Percentiles rank a stretch among this genome's conserved stretches.
Evolutionary conservation across 2,329 filamentous ascomycete genomes (phyloP).

Genomic region (Sarocladium kiliense): DNA sequence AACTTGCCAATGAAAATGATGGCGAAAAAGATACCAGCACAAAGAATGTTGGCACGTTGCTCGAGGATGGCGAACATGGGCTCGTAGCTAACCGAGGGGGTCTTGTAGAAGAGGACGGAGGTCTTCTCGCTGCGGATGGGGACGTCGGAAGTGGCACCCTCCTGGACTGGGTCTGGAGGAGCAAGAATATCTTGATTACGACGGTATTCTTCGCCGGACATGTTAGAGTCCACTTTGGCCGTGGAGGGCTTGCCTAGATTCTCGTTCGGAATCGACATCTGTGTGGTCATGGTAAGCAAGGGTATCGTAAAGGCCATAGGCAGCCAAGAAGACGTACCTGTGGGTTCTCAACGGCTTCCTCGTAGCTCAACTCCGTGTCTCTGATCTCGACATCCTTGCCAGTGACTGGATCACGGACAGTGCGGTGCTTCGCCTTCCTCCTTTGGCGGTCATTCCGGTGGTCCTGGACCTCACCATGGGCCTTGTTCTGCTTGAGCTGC

Average conservation of each 20-base stretch:
- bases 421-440: conserved; percentile 37
- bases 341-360: conserved; percentile 68
- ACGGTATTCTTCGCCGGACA: conserved; percentile 76
- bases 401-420: conserved; percentile 82
- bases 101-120: conserved; percentile 92
- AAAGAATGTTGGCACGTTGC: conserved; percentile 65
- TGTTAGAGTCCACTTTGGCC: conserved; percentile 63
- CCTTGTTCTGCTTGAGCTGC: conserved; percentile 34
- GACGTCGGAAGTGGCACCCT: conserved; percentile 83
- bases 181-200: conserved; percentile 83
- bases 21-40: conserved; percentile 62
- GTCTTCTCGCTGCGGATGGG: conserved; percentile 96
- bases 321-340: conserved; percentile 38
- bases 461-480: conserved; percentile 31
- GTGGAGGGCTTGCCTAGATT: conserved; percentile 74
- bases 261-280: conserved; percentile 83
- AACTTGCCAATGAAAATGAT: conserved; percentile 74
- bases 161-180: conserved; percentile 78
- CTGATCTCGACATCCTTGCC: conserved; percentile 82
- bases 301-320: neutral
- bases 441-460: conserved; percentile 31
- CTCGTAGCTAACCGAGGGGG: conserved; percentile 82
- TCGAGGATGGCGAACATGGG: conserved; percentile 79
- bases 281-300: neutral
- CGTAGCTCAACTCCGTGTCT: conserved; percentile 65